phyloP scores from a whole-genome alignment of 202 grass and related monocot species.

The Thinopyrum obtusiflorum region DNA sequence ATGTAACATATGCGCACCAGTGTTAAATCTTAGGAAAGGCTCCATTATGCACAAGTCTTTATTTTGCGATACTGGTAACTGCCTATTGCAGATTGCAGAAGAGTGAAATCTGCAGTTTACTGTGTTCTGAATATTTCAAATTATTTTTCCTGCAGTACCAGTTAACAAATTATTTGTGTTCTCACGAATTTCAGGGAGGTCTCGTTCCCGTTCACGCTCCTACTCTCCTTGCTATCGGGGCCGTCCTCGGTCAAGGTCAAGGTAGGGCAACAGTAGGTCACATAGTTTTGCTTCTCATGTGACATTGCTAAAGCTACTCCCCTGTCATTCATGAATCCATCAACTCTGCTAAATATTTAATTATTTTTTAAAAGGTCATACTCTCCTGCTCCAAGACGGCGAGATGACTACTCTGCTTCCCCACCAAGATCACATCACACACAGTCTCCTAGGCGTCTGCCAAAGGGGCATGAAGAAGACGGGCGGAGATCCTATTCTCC shows the following conservation, averaged over 20 bases:
- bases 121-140: not conserved
- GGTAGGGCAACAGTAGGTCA: constrained; percentile 39
- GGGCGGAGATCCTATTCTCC: constrained; percentile 52
- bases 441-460: constrained; percentile 45
- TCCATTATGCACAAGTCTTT: not conserved
- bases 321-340: not conserved
- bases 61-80: not conserved
- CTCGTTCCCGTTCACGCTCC: constrained; percentile 63
- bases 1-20: not conserved
- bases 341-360: not conserved
- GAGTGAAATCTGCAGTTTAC: not conserved
- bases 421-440: constrained; percentile 31
- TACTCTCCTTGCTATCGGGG: constrained; percentile 68
- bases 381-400: constrained; percentile 65
- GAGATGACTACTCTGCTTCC: constrained; percentile 58
- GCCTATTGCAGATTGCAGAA: not conserved
- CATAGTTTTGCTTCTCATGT: not conserved
- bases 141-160: not conserved
- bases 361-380: constrained; percentile 46
- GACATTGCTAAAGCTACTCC: not conserved
- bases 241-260: constrained; percentile 61
- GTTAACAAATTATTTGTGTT: constrained; percentile 10
- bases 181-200: constrained; percentile 36
- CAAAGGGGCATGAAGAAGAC: constrained; percentile 50
- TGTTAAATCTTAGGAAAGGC: not conserved